Base-by-base conservation (phyloP, 352 stramenopile genomes). In the Pythium sp. region DNA sequence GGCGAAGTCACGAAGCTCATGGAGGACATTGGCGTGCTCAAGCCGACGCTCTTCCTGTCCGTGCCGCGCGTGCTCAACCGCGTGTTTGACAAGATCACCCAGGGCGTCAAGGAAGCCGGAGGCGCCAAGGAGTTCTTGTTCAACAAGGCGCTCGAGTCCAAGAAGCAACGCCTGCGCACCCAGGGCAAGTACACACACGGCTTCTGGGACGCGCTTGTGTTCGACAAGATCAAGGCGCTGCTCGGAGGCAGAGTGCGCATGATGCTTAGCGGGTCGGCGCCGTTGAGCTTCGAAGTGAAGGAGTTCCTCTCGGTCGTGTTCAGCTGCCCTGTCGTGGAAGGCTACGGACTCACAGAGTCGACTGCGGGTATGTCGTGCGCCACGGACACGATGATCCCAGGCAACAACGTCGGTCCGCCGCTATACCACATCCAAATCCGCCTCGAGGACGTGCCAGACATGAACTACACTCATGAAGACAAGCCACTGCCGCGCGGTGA, bases 1-100 rank as follows among this genome's bases (percentile, higher is more conserved):
- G 95, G 94, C 14, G 84, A 98, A 64, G 85, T 94, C 26, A 66
- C 79, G 34, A 84, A 93, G 34, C 74, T 99, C 22, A 84, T 98
- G 71, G 92, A 98, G 65, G 96, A 99, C 75, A 75, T 98, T 38
- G 75, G 87, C 32, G 90, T 84, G 49, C 91, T 98, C 71, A 81
- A 89, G 66, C 95, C 94, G 0, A 98, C 94, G 2, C 74, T 98
- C 2, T 95, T 99, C 72, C 81, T 86, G 26, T 90, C 87, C 3
- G 96, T 98, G 54, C 97, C 97, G n/a, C 82, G 97, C 20, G 81
- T 99, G 18, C 76, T 98, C 54, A 98, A 99, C 72, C 95, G 97
- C 71, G 94, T 99, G 60, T 88, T 98, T 70, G 94, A 98, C 81
- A 98, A 98, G 68, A 88, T 97, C 70, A 89, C 86, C 54, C 75